Base-by-base conservation (phyloP, 208 protist genomes). In the Vickermania ingenoplastis region DNA sequence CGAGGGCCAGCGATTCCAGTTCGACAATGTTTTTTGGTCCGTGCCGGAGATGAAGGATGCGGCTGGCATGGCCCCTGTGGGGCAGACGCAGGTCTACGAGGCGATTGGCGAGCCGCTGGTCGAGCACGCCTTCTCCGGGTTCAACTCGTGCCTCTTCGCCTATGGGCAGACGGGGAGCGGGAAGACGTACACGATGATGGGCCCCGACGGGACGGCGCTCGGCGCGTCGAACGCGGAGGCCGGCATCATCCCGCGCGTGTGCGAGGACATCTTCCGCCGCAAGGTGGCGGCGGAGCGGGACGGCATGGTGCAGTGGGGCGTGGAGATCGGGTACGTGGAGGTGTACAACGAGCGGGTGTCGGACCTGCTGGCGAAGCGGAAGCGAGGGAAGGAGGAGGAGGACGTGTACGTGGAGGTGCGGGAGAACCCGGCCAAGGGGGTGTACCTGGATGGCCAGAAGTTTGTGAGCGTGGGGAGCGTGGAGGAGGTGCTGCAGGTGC, bases 311-410 rank as follows among this genome's bases (percentile, higher is more conserved):
- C 68, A 77, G 17, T 82, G 72, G 60, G 82, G 67, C 21, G 85
- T 92, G 0, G 76, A 89, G 68, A 65, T 76, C 24, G 81, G 74
- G 57, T 92, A 94, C 49, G 65, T 92, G 17, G 89, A 95, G 69
- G 91, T 95, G 57, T 95, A 94, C 71, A 89, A 85, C 63, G 87
- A 94, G 61, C 75, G 82, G 53, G 86, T 94, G 21, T 72, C 67
- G 17, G 86, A 92, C 56, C 62, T 96, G 28, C 65, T 95, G 55
- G 26, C 3, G 36, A 24, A 13, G 21, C 60, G 1, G 28, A 31
- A 28, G 14, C 52, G 2, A 55, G 14, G 21, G 29, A 31, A 30
- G n/a, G 61, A 1, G 36, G 29, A 1, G 57, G 21, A n/a, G 31
- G 52, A 1, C 31, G 29, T 53, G 14, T 71, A 77, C 85, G 67